Evolutionary conservation across 2,329 filamentous ascomycete species (phyloP).

Genomic region (Plectosphaerella plurivora): DNA sequence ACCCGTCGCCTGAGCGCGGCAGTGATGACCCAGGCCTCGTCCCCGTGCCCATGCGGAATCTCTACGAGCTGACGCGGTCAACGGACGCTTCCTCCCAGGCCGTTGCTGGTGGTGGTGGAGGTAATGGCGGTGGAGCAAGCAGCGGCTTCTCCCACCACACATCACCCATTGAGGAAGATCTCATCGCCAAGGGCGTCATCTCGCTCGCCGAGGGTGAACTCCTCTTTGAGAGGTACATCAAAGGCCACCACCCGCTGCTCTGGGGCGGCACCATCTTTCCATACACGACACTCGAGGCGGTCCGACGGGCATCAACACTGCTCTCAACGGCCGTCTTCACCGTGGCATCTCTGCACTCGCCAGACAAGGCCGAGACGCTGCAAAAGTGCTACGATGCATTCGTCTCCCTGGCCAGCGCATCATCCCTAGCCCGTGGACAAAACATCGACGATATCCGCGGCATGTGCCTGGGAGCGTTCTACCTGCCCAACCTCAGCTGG

Average conservation of each 20-base stretch:
- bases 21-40: conserved; percentile 32
- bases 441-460: conserved; percentile 54
- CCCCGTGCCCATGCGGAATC: conserved; percentile 46
- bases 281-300: conserved; percentile 40
- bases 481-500: conserved; percentile 59
- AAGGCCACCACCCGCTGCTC: conserved; percentile 36
- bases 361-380: conserved; percentile 39
- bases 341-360: conserved; percentile 55
- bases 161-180: conserved; percentile 27
- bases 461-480: conserved; percentile 59
- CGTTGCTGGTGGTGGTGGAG: too few relatives aligned
- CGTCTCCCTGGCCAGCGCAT: conserved; percentile 48
- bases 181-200: conserved; percentile 42
- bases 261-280: conserved; percentile 47
- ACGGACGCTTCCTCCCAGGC: not conserved
- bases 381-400: conserved; percentile 50
- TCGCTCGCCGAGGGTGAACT: conserved; percentile 41
- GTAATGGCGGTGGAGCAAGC: too few relatives aligned
- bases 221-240: conserved; percentile 29
- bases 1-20: conserved; percentile 29
- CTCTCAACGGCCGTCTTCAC: conserved; percentile 55
- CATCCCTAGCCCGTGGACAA: conserved; percentile 55
- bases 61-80: conserved; percentile 44
- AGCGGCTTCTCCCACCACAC: not conserved
- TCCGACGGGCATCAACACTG: conserved; percentile 50